Conservation (phyloP, 495 filamentous ascomycete genomes). For the Xylaria nigripes region DNA sequence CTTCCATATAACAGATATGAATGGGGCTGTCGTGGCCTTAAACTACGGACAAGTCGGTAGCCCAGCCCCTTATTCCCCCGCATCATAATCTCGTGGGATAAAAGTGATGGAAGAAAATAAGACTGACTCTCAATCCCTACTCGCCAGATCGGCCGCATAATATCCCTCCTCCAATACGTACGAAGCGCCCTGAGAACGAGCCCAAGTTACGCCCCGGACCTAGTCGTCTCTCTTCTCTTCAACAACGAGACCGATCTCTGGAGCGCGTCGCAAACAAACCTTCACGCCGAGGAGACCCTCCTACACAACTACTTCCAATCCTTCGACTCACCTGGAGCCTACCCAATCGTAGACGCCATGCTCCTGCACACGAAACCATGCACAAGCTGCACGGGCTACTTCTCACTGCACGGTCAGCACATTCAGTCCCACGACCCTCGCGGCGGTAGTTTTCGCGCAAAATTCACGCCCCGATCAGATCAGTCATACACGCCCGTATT, state of each 20-base stretch:
- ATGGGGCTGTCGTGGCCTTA: conserved; percentile 14
- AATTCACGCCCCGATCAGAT: conserved; percentile 23
- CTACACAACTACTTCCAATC: conserved; percentile 23
- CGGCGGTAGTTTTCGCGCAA: conserved; percentile 19
- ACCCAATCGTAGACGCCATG: conserved; percentile 24
- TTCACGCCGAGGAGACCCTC: conserved; percentile 25
- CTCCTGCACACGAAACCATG: conserved; percentile 23
- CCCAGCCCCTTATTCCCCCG: too few relatives aligned
- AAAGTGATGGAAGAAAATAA: too few relatives aligned
- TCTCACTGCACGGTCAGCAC: conserved; percentile 21
- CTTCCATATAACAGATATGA: conserved; percentile 22
- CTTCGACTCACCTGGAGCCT: conserved; percentile 26
- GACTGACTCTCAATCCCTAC: conserved; percentile 4
- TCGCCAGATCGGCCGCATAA: conserved; percentile 15
- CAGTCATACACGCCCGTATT: conserved; percentile 24
- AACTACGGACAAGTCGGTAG: too few relatives aligned
- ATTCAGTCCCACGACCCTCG: conserved; percentile 9
- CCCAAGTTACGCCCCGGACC: conserved; percentile 14
- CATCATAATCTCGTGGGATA: too few relatives aligned
- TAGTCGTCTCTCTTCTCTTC: conserved; percentile 20
- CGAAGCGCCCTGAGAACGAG: conserved; percentile 16
- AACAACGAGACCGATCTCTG: conserved; percentile 24
- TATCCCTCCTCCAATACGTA: conserved; percentile 19
- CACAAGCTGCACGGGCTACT: conserved; percentile 21
- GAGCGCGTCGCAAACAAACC: conserved; percentile 16